Evolutionary conservation across 2,329 filamentous ascomycete species (phyloP), one percentile per base, ranked within the genome.

Genomic region (Exophiala sp.): DNA sequence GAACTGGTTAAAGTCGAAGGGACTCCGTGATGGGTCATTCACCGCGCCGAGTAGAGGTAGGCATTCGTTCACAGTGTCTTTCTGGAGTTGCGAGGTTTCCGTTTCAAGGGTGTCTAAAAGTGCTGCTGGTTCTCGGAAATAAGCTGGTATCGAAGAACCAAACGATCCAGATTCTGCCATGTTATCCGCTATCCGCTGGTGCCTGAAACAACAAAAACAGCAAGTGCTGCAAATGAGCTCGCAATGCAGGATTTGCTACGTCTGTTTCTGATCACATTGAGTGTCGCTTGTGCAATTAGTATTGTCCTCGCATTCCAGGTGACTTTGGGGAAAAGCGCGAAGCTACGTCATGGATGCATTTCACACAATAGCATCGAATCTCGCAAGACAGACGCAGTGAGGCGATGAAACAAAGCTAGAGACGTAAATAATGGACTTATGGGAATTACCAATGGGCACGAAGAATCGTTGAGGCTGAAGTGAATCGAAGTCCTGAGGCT

Each of bases 21-120:
- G 69, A 16, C 72, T 69, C 54, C 79, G 75, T 45, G 76, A 75
- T 14, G 62, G 47, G 39, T 63, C 52, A 5, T 60, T 41, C 39
- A 73, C 77, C n/a, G 70, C 68, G 47, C 65, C 67, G 12, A 95
- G 76, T 60, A 85, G 86, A 1, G 87, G 85, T 29, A 91, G 72
- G 64, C 88, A 88, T 64, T 81, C 79, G 35, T 82, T 71, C 50
- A 89, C 75, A 0, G 88, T 92, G 52, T 82, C 75, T 54, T 86
- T 79, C 70, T 95, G 89, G 24, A 82, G 68, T 46, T 71, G 67
- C 1, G 87, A 90, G 20, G 88, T 88, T 55, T 81, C 75, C 3
- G 91, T 94, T 45, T 73, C 68, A 47, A 91, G 76, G 12, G 65
- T 60, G 66, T 95, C 91, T 51, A 74, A 76, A 62, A 95, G 81